Evolutionary conservation across 208 protist genomes (phyloP).

Genomic region (Trypanosomatidae sp.): DNA sequence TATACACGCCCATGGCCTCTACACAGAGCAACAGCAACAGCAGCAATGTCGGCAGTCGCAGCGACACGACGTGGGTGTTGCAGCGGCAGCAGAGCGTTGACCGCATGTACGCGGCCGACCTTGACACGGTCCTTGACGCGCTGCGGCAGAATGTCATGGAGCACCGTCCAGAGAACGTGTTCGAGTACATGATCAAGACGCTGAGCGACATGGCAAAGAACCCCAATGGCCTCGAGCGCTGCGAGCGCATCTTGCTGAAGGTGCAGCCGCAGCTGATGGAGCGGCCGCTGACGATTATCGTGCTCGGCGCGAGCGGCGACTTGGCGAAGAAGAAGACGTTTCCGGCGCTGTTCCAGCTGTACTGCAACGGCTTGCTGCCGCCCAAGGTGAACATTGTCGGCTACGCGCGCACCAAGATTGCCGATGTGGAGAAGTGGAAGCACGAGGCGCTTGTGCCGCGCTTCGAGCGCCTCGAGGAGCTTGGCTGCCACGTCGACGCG

Average conservation of each 20-base stretch:
- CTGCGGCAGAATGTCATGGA: constrained; percentile 34
- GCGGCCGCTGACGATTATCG: constrained; percentile 58
- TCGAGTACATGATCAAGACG: constrained; percentile 24
- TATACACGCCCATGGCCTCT: no score
- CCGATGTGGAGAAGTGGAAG: constrained; percentile 57
- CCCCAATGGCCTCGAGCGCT: constrained; percentile 3
- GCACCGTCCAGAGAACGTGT: constrained; percentile 38
- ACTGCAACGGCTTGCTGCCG: constrained; percentile 65
- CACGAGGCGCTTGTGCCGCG: constrained; percentile 36
- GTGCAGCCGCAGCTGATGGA: constrained; percentile 28
- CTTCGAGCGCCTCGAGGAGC: constrained; percentile 28
- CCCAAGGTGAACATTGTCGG: constrained; percentile 66
- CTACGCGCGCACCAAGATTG: constrained; percentile 77
- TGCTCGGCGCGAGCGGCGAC: constrained; percentile 86
- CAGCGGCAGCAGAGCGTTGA: background rate
- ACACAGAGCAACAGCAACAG: no score
- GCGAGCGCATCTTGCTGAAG: constrained; percentile 30
- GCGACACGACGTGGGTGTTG: background rate
- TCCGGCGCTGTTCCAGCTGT: constrained; percentile 85
- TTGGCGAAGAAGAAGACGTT: constrained; percentile 90
- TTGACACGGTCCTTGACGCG: constrained; percentile 51
- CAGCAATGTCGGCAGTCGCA: constrained; percentile 15
- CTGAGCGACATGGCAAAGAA: constrained; percentile 16
- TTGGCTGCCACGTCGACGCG: constrained; percentile 33
- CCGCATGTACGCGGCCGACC: constrained; percentile 24